Conservation (phyloP, 768 basidiomycete species). For the Russula ochroleuca region DNA sequence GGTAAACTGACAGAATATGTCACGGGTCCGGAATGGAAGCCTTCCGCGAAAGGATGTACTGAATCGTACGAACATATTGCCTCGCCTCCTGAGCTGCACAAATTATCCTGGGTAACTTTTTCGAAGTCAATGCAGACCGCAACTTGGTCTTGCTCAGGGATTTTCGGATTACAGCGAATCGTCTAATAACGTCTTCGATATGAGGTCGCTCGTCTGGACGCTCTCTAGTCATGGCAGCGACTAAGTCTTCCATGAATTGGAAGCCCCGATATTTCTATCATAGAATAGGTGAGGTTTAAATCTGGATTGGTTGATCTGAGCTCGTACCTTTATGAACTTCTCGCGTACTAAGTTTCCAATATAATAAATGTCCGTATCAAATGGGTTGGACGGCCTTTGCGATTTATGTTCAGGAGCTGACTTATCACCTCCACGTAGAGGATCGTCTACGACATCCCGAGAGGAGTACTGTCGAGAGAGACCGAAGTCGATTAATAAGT, state of each 20-base stretch:
- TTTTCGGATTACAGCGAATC: conserved; percentile 1
- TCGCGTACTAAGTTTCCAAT: conserved; percentile 35
- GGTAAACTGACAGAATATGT: background rate
- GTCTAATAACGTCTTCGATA: conserved; percentile 18
- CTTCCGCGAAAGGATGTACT: conserved; percentile 7
- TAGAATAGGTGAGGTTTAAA: background rate
- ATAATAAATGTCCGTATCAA: conserved; percentile 37
- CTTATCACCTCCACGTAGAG: conserved; percentile 42
- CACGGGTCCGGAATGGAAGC: conserved; percentile 11
- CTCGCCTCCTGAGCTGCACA: background rate
- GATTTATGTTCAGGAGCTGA: conserved; percentile 36
- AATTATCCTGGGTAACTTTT: background rate
- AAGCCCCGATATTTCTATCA: conserved; percentile 29
- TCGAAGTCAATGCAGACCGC: conserved; percentile 15
- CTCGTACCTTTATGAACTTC: conserved; percentile 32
- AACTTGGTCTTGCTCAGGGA: conserved; percentile 10
- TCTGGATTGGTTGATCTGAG: background rate
- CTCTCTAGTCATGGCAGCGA: conserved; percentile 30
- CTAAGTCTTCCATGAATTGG: conserved; percentile 31
- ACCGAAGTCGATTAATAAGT: conserved; percentile 34
- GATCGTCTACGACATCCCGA: conserved; percentile 30
- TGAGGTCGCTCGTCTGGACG: conserved; percentile 33
- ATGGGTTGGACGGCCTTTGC: conserved; percentile 31
- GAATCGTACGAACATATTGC: conserved; percentile 7
- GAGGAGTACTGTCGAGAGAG: conserved; percentile 31